phyloP scores from a whole-genome alignment of 108 stramenopile genomes.

The Cylindrotheca fusiformis region DNA sequence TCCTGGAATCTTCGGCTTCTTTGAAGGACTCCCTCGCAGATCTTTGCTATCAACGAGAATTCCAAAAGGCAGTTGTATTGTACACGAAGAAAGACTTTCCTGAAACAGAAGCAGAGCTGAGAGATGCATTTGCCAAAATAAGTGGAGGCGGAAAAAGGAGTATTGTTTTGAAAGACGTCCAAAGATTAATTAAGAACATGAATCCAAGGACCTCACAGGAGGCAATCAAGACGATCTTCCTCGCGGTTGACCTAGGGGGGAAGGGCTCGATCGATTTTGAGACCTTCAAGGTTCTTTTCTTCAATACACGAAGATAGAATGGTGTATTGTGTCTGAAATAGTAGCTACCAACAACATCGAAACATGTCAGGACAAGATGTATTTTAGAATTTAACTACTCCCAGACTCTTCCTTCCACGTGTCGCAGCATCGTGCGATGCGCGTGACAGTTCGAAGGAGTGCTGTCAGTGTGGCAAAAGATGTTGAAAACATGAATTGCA shows the following conservation, averaged over 20 bases:
- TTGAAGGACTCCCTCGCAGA: slow-evolving; percentile 66
- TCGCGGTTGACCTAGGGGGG: slow-evolving; percentile 51
- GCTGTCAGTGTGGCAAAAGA: too few relatives aligned
- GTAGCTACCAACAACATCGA: too few relatives aligned
- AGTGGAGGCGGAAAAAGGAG: slow-evolving; percentile 13
- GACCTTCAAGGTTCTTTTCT: slow-evolving; percentile 60
- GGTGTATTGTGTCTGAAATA: too few relatives aligned
- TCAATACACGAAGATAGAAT: too few relatives aligned
- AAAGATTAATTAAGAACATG: slow-evolving; percentile 44
- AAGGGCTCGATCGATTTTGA: slow-evolving; percentile 46
- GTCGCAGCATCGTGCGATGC: too few relatives aligned
- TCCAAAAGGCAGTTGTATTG: slow-evolving; percentile 76
- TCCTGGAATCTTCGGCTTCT: slow-evolving; percentile 43
- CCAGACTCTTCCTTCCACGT: too few relatives aligned
- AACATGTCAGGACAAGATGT: too few relatives aligned
- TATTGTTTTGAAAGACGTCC: slow-evolving; percentile 35
- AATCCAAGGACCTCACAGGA: slow-evolving; percentile 47
- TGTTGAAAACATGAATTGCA: too few relatives aligned
- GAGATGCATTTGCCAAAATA: slow-evolving; percentile 37
- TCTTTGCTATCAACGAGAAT: slow-evolving; percentile 67
- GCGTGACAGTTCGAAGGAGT: too few relatives aligned
- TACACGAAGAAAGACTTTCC: slow-evolving; percentile 63
- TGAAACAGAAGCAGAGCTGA: slow-evolving; percentile 33
- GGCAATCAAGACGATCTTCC: slow-evolving; percentile 51
- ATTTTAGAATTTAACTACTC: too few relatives aligned